A percentile compares a stretch with the other conserved stretches of the same genome.
phyloP scores from a whole-genome alignment of 2,329 filamentous ascomycete species.

The Cadophora malorum region DNA sequence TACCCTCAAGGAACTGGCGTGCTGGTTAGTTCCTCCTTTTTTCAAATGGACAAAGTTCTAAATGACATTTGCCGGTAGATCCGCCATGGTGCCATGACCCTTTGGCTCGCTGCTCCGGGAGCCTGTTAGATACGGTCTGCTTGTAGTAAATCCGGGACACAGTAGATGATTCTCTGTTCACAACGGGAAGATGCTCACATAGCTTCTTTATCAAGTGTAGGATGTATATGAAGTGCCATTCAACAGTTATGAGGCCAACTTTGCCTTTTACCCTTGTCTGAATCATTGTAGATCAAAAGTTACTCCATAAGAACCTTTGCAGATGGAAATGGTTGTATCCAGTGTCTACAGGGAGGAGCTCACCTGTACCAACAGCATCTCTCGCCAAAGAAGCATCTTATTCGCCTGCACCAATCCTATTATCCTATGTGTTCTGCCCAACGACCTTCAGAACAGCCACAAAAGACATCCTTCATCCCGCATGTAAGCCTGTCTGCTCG shows the following conservation, averaged over 20 bases:
- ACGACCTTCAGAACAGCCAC: slow-evolving; percentile 46
- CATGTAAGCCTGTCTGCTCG: too few species aligned
- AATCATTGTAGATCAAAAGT: too few species aligned
- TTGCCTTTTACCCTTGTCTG: too few species aligned
- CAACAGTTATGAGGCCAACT: slow-evolving; percentile 32
- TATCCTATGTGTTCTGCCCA: slow-evolving; percentile 51
- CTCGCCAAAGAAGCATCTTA: slow-evolving; percentile 41
- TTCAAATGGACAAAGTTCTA: neutral
- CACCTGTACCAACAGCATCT: slow-evolving; percentile 46
- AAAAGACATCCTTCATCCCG: neutral
- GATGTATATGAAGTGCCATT: slow-evolving; percentile 51
- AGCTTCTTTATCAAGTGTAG: slow-evolving; percentile 48
- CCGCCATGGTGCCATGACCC: too few species aligned
- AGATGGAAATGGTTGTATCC: neutral
- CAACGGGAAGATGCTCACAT: slow-evolving; percentile 20
- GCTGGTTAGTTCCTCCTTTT: neutral
- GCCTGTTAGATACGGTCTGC: too few species aligned
- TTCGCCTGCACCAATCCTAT: slow-evolving; percentile 33
- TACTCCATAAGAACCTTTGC: too few species aligned
- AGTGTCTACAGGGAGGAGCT: neutral
- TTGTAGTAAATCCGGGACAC: too few species aligned
- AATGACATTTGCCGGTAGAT: too few species aligned
- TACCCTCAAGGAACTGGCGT: neutral
- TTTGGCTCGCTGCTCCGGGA: too few species aligned
- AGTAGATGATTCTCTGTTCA: too few species aligned